A percentile compares a stretch with the other conserved stretches of the same genome.
Conservation (phyloP, 2,329 filamentous ascomycete genomes). For the Neocatenulostroma microsporum region DNA sequence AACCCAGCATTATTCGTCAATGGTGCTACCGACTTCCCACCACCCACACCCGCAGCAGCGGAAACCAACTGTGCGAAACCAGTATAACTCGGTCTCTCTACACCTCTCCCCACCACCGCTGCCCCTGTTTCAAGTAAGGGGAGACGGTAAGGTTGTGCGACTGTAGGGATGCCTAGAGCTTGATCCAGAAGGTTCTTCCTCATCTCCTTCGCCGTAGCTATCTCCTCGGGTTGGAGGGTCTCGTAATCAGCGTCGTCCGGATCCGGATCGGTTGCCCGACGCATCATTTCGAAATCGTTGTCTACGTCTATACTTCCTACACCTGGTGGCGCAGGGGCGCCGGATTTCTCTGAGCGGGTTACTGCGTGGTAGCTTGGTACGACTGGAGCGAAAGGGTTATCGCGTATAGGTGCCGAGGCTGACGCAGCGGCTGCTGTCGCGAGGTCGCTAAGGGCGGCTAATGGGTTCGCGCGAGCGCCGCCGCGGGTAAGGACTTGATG, state of each 20-base stretch:
- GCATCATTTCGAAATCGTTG: constrained; percentile 44
- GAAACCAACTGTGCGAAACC: constrained; percentile 24
- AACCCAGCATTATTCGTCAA: background rate
- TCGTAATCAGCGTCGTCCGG: constrained; percentile 12
- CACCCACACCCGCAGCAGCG: background rate
- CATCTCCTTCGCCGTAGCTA: background rate
- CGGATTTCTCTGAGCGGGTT: constrained; percentile 38
- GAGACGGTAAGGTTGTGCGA: constrained; percentile 27
- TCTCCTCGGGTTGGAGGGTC: constrained; percentile 3
- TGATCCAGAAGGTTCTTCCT: constrained; percentile 24
- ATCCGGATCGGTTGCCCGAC: constrained; percentile 17
- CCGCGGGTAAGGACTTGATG: constrained; percentile 49
- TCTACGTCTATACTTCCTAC: constrained; percentile 39
- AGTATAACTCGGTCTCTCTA: constrained; percentile 26
- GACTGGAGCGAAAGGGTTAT: constrained; percentile 39
- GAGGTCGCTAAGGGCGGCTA: constrained; percentile 47
- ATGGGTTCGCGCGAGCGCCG: constrained; percentile 40
- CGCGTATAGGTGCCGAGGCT: constrained; percentile 16
- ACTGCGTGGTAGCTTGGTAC: constrained; percentile 40
- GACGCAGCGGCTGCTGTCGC: constrained; percentile 37
- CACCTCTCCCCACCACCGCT: constrained; percentile 23
- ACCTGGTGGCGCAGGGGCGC: constrained; percentile 39
- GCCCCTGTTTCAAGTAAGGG: constrained; percentile 30
- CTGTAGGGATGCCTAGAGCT: constrained; percentile 21
- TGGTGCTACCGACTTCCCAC: background rate